Percentiles rank a stretch among this genome's conserved stretches.
Evolutionary conservation across 2,329 filamentous ascomycete genomes (phyloP).

Genomic region (Xylariaceae sp.): DNA sequence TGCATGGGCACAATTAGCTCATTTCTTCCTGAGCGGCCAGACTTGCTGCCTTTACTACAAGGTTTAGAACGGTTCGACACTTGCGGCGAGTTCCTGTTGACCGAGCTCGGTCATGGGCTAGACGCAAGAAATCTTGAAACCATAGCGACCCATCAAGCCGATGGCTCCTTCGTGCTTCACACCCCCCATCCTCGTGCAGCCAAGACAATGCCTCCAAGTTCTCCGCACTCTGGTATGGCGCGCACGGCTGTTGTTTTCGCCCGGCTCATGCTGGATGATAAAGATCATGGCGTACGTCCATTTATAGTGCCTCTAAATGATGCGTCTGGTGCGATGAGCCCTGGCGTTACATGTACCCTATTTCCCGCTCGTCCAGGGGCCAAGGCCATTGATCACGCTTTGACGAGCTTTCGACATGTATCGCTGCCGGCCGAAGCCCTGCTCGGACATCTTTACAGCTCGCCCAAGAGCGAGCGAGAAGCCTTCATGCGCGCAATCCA

Average conservation of each 20-base stretch:
- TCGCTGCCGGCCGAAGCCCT: slow-evolving; percentile 3
- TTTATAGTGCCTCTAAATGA: slow-evolving; percentile 3
- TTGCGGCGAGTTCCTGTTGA: slow-evolving; percentile 4
- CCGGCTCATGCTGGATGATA: slow-evolving; percentile 1
- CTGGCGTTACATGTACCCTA: slow-evolving; percentile 3
- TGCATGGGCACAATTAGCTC: slow-evolving; percentile 2
- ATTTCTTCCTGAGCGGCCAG: slow-evolving; percentile 1
- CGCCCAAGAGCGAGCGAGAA: slow-evolving; percentile 4
- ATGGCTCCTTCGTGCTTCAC: slow-evolving; percentile 3
- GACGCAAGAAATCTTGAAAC: slow-evolving; percentile 3
- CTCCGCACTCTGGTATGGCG: background rate
- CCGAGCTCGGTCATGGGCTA: slow-evolving; percentile 2
- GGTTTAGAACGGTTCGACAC: slow-evolving; percentile 1
- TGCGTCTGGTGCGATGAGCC: slow-evolving; percentile 3
- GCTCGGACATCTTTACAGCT: slow-evolving; percentile 3
- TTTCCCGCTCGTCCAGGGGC: slow-evolving; percentile 4
- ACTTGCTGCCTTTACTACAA: slow-evolving; percentile 2
- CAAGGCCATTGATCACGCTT: slow-evolving; percentile 4
- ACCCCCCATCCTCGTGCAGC: slow-evolving; percentile 2
- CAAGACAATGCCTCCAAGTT: slow-evolving; percentile 2
- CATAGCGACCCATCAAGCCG: slow-evolving; percentile 1
- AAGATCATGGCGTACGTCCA: background rate
- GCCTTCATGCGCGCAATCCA: slow-evolving; percentile 3
- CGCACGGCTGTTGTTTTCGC: slow-evolving; percentile 2
- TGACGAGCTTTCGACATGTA: slow-evolving; percentile 4